These are phyloP conservation scores for Saccharum officinarum DNA, from an alignment of 176 grass and related monocot species.

Conservation along the genomic window DNA sequence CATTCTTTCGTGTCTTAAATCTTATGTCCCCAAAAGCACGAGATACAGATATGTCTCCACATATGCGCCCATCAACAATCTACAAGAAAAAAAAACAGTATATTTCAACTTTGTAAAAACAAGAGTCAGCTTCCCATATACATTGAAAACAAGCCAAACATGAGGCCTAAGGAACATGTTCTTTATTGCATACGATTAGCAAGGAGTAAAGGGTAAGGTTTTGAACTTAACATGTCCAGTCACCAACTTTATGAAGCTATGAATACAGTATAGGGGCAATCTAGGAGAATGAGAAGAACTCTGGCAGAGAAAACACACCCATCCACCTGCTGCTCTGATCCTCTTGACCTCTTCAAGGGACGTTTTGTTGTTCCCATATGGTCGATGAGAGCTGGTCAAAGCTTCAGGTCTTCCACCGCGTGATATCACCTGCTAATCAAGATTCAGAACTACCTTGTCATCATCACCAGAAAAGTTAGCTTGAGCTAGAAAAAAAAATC, in stretches of 20 bases:
- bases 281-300: conserved; percentile 22
- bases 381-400: conserved; percentile 81
- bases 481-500: neutral
- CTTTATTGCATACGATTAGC: neutral
- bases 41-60: conserved; percentile 94
- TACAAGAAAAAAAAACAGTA: conserved; percentile 27
- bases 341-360: conserved; percentile 91
- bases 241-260: conserved; percentile 16
- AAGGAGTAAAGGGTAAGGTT: neutral
- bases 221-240: neutral
- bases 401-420: conserved; percentile 73
- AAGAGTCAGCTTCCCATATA: conserved; percentile 3
- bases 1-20: conserved; percentile 88
- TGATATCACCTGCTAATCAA: conserved; percentile 72
- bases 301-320: conserved; percentile 86
- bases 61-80: conserved; percentile 98
- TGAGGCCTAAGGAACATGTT: neutral
- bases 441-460: conserved; percentile 15
- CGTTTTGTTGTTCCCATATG: conserved; percentile 87
- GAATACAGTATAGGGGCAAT: neutral
- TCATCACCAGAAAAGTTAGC: neutral
- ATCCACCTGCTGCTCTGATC: conserved; percentile 98
- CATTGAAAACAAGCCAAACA: neutral
- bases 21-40: conserved; percentile 97
- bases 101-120: conserved; percentile 18